Conservation (phyloP, 2,329 filamentous ascomycete species). For the Ophiocordyceps polyrhachis-furcata region DNA sequence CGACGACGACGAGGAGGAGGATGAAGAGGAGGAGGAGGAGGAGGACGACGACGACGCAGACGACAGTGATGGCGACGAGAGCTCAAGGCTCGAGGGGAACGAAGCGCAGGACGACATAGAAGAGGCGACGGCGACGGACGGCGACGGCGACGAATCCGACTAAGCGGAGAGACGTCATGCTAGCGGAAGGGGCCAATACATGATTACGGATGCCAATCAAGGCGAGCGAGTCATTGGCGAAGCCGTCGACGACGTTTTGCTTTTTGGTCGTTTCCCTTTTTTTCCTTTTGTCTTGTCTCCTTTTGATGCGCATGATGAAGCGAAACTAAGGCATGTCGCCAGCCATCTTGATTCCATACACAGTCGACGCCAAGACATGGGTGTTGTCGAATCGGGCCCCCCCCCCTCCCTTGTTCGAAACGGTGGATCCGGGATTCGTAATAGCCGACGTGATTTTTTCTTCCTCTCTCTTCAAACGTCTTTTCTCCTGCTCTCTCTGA, state of each 20-base stretch:
- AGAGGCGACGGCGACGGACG: not conserved
- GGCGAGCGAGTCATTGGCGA: slow-evolving; percentile 5
- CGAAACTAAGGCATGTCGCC: not conserved
- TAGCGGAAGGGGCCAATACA: not conserved
- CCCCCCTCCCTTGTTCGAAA: not conserved
- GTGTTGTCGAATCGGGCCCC: not conserved
- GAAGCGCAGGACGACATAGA: too few relatives aligned
- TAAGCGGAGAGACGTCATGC: slow-evolving; percentile 5
- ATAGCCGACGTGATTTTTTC: too few relatives aligned
- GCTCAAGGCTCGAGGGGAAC: slow-evolving; percentile 7
- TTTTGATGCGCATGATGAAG: too few relatives aligned
- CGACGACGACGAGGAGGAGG: slow-evolving; percentile 27
- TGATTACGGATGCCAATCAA: too few relatives aligned
- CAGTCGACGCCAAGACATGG: not conserved
- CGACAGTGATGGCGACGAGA: slow-evolving; percentile 11
- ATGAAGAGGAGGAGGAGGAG: slow-evolving; percentile 28
- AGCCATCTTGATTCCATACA: not conserved
- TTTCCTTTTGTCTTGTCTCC: not conserved
- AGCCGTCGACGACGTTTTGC: not conserved
- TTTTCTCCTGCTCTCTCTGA: too few relatives aligned
- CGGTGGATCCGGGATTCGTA: too few relatives aligned
- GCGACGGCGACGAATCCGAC: slow-evolving; percentile 15
- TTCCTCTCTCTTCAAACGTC: too few relatives aligned
- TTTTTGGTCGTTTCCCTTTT: not conserved
- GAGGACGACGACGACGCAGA: slow-evolving; percentile 24